Conservation (phyloP, 805 yeast species). For the Metschnikowia gruessii region DNA sequence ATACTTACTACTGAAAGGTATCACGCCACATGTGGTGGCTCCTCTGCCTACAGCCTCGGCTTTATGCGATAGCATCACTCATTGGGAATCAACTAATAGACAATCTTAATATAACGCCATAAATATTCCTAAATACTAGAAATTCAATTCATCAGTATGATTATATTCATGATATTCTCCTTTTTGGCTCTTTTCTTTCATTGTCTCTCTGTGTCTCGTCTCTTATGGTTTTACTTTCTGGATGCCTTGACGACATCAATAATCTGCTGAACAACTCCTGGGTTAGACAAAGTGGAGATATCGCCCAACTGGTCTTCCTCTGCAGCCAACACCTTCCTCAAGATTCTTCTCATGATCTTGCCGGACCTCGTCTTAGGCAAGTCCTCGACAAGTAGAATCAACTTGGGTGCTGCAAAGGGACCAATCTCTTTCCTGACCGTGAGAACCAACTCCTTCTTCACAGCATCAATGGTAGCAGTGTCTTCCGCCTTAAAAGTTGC, state of each 20-base stretch:
- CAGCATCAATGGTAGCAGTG: conserved; percentile 44
- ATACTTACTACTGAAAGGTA: conserved; percentile 50
- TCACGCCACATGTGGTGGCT: conserved; percentile 64
- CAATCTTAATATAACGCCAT: not conserved
- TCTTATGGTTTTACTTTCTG: conserved; percentile 13
- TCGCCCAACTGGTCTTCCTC: conserved; percentile 95
- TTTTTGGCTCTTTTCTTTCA: no score
- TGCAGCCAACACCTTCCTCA: conserved; percentile 88
- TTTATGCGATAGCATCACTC: conserved; percentile 41
- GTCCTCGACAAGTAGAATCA: conserved; percentile 78
- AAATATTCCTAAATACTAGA: no score
- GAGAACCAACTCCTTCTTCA: conserved; percentile 72
- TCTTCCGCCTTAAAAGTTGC: conserved; percentile 33
- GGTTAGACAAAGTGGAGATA: conserved; percentile 83
- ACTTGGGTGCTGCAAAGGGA: conserved; percentile 94
- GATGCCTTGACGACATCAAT: conserved; percentile 59
- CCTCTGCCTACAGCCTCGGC: conserved; percentile 67
- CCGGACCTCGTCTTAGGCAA: conserved; percentile 98
- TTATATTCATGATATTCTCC: no score
- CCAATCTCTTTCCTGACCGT: conserved; percentile 92
- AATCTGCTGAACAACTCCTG: conserved; percentile 75
- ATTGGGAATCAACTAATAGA: conserved; percentile 9
- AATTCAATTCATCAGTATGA: no score
- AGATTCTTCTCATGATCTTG: conserved; percentile 96
- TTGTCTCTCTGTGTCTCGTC: not conserved